Evolutionary conservation across 2,329 filamentous ascomycete species (phyloP), one percentile per base, ranked within the genome.

Genomic region (Coccinonectria pachysandricola): DNA sequence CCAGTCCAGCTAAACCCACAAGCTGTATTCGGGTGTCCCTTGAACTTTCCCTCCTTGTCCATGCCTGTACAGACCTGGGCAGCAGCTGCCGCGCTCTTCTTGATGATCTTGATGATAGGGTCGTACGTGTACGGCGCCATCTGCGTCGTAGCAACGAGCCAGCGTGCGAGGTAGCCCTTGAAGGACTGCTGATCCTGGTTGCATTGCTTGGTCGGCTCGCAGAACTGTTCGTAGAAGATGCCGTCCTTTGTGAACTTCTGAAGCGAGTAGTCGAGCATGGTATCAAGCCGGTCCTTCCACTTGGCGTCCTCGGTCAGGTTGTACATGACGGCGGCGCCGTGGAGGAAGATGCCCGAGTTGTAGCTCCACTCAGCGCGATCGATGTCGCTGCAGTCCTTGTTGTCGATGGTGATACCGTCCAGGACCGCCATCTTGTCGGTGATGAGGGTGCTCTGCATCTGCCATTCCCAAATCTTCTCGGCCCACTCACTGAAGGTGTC

Each of bases 401-500:
- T 41, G 19, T 48, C 43, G 23, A 63, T 54, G 5, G 48, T 49
- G 10, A 53, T 47, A 30, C 62, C 60, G 30, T 66, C 78, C 39
- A 58, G 68, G n/a, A 82, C 58, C 26, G 63, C 57, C 46, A 59
- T 75, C 8, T 67, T 52, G 6, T 46, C 36, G 21, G 60, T 64
- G 41, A 83, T 75, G 28, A 84, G 61, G 0, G 68, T 65, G 7
- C 68, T 57, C 0, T 49, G 42, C 7, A 50, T 45, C 39, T 75
- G 62, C 79, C 79, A 84, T 24, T 76, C 65, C 49, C 75, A 94
- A 7, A 78, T 61, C 42, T 64, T 76, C 32, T 71, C 64, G 0
- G 83, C 84, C 80, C 79, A 86, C 8, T 82, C 68, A 7, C 71
- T 64, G 48, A 93, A 93, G 0, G 81, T 91, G 28, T 68, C 47